Conservation (phyloP, 108 stramenopile species). For the Cyclotella cryptica region DNA sequence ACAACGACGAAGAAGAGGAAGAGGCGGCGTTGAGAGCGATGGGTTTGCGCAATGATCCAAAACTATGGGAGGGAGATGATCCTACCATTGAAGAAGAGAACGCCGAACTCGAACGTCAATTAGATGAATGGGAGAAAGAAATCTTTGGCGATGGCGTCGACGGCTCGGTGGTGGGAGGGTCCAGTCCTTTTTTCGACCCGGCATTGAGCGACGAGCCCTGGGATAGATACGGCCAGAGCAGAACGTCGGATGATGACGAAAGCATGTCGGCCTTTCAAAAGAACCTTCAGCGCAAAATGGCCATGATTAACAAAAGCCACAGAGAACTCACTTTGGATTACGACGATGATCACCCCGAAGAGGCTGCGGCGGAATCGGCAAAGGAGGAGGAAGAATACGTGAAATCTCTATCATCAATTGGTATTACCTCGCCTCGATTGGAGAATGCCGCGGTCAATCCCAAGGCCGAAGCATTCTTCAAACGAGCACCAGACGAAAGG, state of each 20-base stretch:
- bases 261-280: constrained; percentile 34
- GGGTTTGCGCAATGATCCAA: constrained; percentile 32
- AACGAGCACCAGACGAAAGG: constrained; percentile 60
- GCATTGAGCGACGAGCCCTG: constrained; percentile 75
- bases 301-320: constrained; percentile 40
- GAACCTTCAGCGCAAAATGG: constrained; percentile 49
- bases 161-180: constrained; percentile 51
- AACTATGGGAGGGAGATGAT: constrained; percentile 47
- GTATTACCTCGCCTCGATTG: constrained; percentile 56
- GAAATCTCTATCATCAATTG: constrained; percentile 58
- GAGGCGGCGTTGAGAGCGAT: constrained; percentile 17
- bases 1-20: constrained; percentile 60
- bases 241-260: constrained; percentile 38
- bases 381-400: constrained; percentile 61
- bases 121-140: constrained; percentile 60
- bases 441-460: constrained; percentile 71
- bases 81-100: constrained; percentile 52
- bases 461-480: constrained; percentile 73
- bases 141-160: constrained; percentile 43
- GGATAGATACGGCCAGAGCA: constrained; percentile 65
- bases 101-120: constrained; percentile 48
- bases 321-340: constrained; percentile 50
- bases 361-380: constrained; percentile 36
- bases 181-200: constrained; percentile 50
- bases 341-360: constrained; percentile 55